Percentiles rank a stretch among this genome's conserved stretches.
Conservation (phyloP, 306 rosid genomes). For the cucumber (Cucumis sativus) region Cucumber_9930_V3 NC_026661.2:18987001-18987500, state of each 20-base stretch:
- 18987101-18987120: background rate
- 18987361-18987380: background rate
- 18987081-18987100: background rate
- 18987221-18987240: slow-evolving; percentile 76
- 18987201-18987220: slow-evolving; percentile 51
- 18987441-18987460: background rate
- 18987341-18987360: no score
- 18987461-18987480: background rate
- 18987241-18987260: slow-evolving; percentile 51
- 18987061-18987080: background rate
- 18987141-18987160: slow-evolving; percentile 13
- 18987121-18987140: background rate
- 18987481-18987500: background rate
- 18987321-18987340: no score
- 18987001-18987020: background rate
- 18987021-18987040: background rate
- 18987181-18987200: slow-evolving; percentile 18
- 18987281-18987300: slow-evolving; percentile 76
- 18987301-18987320: slow-evolving; percentile 2
- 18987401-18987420: no score
- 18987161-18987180: slow-evolving; percentile 44
- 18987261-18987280: slow-evolving; percentile 52
- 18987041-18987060: background rate
- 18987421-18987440: no score
- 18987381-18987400: background rate